phyloP scores from a whole-genome alignment of 2,329 filamentous ascomycete species.

The Orbilia blumenaviensis region DNA sequence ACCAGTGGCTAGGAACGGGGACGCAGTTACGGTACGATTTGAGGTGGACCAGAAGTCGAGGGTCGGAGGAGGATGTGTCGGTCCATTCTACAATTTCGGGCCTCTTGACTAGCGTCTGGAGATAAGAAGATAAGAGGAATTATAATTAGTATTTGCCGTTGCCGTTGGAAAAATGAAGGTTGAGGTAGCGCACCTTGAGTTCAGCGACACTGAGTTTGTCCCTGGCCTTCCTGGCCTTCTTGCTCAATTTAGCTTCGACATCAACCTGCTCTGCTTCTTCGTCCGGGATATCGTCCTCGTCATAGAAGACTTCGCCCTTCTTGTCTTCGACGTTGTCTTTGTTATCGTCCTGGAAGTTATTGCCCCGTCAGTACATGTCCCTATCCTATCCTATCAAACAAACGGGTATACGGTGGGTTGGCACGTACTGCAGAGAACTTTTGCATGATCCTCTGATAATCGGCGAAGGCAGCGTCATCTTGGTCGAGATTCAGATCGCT shows the following conservation, averaged over 20 bases:
- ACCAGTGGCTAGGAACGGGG: constrained; percentile 93
- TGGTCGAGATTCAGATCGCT: constrained; percentile 66
- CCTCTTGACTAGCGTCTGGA: constrained; percentile 80
- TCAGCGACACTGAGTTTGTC: constrained; percentile 95
- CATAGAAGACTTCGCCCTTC: constrained; percentile 80
- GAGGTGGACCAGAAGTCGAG: constrained; percentile 87
- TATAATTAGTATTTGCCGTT: constrained; percentile 6
- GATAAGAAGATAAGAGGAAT: neutral
- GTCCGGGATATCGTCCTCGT: constrained; percentile 84
- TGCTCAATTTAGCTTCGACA: constrained; percentile 77
- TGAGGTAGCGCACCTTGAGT: constrained; percentile 70
- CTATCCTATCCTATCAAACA: neutral
- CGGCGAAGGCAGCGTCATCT: constrained; percentile 80
- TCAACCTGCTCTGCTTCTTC: constrained; percentile 74
- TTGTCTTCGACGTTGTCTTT: constrained; percentile 72
- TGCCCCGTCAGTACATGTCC: constrained; percentile 10
- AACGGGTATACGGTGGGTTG: neutral
- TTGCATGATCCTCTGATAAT: constrained; percentile 83
- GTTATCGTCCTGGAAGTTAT: constrained; percentile 67
- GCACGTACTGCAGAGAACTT: constrained; percentile 73
- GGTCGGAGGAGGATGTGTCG: constrained; percentile 89
- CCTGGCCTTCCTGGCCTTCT: constrained; percentile 91
- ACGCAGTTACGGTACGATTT: constrained; percentile 96
- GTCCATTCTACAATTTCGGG: constrained; percentile 98
- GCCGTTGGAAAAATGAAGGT: neutral